Evolutionary conservation across 352 stramenopile genomes (phyloP), one percentile per base, ranked within the genome.

Genomic region (Globisporangium uncinulatum): DNA sequence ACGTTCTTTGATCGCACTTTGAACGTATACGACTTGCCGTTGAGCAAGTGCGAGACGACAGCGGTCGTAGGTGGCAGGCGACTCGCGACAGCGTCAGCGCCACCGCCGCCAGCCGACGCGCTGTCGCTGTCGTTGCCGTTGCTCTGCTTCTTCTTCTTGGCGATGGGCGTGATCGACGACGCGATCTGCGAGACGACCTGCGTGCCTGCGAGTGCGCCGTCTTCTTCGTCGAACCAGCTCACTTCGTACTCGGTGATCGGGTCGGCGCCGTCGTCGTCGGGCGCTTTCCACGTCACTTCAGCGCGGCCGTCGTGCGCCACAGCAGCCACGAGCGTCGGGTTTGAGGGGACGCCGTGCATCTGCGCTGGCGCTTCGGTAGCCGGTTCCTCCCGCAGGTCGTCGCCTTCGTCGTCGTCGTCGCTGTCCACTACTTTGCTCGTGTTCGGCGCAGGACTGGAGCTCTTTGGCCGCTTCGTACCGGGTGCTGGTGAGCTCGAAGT

Each of bases 1-100:
- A 70, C 43, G 54, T 90, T 90, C 48, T 73, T 74, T 4, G 80
- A 77, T 9, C 77, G 72, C 42, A 88, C 80, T 56, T 88, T 88
- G 62, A 90, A 90, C 7, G 69, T 69, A 56, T 87, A 88, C 17
- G 77, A 85, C 20, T 69, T 67, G 13, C 80, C 80, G 48, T 90
- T 90, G 37, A 73, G 50, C 36, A 90, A 58, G 14, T 72, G 63
- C 7, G 70, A 50, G 21, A 90, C 63, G 17, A 84, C 62, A 11
- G 64, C 48, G 0, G 66, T 70, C 17, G 76, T 87, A 0, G 81
- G 8, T 71, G 56, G 11, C 51, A 59, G n/a, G 43, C 20, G 17
- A 29, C 24, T 29, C 24, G 24, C 24, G 24, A 29, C 24, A 29
- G 24, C 24, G 42, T 36, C 1, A 34, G 37, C 21, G 47, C 24